phyloP scores from a whole-genome alignment of 1,284 basidiomycete genomes.

The Pseudozyma hubeiensis region DNA sequence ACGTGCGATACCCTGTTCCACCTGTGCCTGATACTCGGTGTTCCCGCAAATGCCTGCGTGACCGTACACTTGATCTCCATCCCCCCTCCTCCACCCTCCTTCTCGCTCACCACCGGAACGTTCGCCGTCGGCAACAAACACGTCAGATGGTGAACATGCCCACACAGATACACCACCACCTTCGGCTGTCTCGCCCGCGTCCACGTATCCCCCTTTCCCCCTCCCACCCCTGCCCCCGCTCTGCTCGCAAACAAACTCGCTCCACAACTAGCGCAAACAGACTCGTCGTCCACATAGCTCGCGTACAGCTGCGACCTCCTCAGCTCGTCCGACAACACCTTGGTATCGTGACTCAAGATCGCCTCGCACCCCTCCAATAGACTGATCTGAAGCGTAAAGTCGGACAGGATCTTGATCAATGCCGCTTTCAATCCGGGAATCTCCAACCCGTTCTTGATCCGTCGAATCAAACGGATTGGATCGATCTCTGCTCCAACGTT shows the following conservation, averaged over 20 bases:
- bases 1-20: conserved; percentile 16
- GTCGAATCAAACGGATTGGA: conserved; percentile 89
- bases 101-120: conserved; percentile 16
- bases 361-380: conserved; percentile 61
- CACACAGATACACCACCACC: conserved; percentile 61
- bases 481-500: conserved; percentile 97
- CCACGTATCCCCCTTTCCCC: conserved; percentile 13
- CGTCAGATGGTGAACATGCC: conserved; percentile 58
- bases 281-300: conserved; percentile 47
- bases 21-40: conserved; percentile 20
- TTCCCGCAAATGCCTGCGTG: conserved; percentile 38
- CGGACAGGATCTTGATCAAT: conserved; percentile 94
- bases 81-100: background rate
- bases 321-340: conserved; percentile 49
- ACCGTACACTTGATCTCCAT: conserved; percentile 23
- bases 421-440: conserved; percentile 94
- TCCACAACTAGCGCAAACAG: conserved; percentile 48
- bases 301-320: conserved; percentile 44
- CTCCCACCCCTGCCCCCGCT: conserved; percentile 4
- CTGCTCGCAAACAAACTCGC: conserved; percentile 28
- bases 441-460: conserved; percentile 94
- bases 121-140: conserved; percentile 46
- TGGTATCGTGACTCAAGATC: conserved; percentile 57
- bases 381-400: conserved; percentile 81
- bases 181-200: conserved; percentile 16